Conservation (phyloP, 2,329 filamentous ascomycete species). For the Diplocarpon mali region DNA sequence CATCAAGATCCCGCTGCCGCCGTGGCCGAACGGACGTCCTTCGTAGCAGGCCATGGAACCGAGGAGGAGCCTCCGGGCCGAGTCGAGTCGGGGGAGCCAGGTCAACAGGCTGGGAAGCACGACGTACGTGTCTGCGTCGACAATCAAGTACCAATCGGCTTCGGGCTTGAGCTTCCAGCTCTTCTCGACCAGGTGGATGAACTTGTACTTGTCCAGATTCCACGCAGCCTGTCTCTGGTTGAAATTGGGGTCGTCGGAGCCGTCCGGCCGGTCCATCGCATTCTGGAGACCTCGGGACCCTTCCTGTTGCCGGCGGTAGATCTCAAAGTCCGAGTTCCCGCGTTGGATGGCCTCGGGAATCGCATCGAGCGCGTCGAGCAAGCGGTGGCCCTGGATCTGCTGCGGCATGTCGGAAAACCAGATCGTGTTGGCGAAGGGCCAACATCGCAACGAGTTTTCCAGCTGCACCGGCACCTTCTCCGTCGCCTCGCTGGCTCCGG, state of each 20-base stretch:
- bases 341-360: slow-evolving; percentile 21
- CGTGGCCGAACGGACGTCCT: slow-evolving; percentile 39
- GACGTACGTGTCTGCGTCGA: slow-evolving; percentile 48
- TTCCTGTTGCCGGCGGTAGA: slow-evolving; percentile 31
- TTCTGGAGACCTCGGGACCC: slow-evolving; percentile 27
- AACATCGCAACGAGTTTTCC: slow-evolving; percentile 38
- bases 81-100: slow-evolving; percentile 10
- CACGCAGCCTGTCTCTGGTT: slow-evolving; percentile 30
- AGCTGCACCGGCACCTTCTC: slow-evolving; percentile 42
- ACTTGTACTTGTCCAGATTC: slow-evolving; percentile 52
- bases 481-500: slow-evolving; percentile 42
- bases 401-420: slow-evolving; percentile 47
- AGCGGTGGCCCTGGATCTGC: slow-evolving; percentile 32
- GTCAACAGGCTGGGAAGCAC: slow-evolving; percentile 37
- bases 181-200: slow-evolving; percentile 46
- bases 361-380: slow-evolving; percentile 34
- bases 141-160: slow-evolving; percentile 47
- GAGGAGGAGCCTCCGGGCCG: slow-evolving; percentile 34
- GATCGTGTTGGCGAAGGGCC: slow-evolving; percentile 33
- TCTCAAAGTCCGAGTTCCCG: slow-evolving; percentile 39
- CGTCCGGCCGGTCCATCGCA: slow-evolving; percentile 16
- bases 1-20: slow-evolving; percentile 43
- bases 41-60: slow-evolving; percentile 37
- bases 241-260: slow-evolving; percentile 19
- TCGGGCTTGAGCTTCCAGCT: slow-evolving; percentile 38